Evolutionary conservation across 2,329 filamentous ascomycete species (phyloP).

Genomic region (Fusarium pseudocircinatum): DNA sequence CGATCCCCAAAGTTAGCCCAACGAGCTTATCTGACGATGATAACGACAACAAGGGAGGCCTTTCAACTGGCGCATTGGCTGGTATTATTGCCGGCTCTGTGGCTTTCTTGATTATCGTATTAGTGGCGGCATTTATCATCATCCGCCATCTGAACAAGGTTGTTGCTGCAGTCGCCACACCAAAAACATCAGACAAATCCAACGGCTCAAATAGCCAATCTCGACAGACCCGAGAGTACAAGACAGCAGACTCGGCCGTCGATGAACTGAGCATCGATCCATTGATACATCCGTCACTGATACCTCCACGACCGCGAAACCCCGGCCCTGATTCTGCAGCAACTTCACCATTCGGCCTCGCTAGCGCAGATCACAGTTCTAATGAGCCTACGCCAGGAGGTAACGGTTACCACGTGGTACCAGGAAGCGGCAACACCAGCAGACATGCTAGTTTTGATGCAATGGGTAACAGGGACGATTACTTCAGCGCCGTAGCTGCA

Average conservation of each 20-base stretch:
- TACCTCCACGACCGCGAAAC: slow-evolving; percentile 42
- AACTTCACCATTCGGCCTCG: slow-evolving; percentile 31
- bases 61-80: slow-evolving; percentile 56
- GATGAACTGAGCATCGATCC: slow-evolving; percentile 56
- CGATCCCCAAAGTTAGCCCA: slow-evolving; percentile 53
- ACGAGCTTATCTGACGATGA: slow-evolving; percentile 33
- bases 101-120: slow-evolving; percentile 57
- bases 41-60: slow-evolving; percentile 44
- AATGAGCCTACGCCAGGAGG: slow-evolving; percentile 40
- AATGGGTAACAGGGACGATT: slow-evolving; percentile 38
- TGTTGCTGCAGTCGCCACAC: slow-evolving; percentile 52
- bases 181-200: slow-evolving; percentile 46
- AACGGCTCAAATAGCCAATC: slow-evolving; percentile 45
- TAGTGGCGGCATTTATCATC: slow-evolving; percentile 59
- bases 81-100: slow-evolving; percentile 65
- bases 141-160: slow-evolving; percentile 61
- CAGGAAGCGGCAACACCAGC: slow-evolving; percentile 39
- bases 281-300: slow-evolving; percentile 52
- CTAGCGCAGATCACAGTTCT: slow-evolving; percentile 44
- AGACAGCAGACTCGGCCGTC: slow-evolving; percentile 55
- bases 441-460: slow-evolving; percentile 45
- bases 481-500: slow-evolving; percentile 41
- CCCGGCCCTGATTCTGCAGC: slow-evolving; percentile 34
- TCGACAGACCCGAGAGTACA: slow-evolving; percentile 50
- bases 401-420: slow-evolving; percentile 39